These are phyloP conservation scores for Spergularia bocconei DNA, from an alignment of 148 eudicot genomes.

Conservation along the genomic window DNA sequence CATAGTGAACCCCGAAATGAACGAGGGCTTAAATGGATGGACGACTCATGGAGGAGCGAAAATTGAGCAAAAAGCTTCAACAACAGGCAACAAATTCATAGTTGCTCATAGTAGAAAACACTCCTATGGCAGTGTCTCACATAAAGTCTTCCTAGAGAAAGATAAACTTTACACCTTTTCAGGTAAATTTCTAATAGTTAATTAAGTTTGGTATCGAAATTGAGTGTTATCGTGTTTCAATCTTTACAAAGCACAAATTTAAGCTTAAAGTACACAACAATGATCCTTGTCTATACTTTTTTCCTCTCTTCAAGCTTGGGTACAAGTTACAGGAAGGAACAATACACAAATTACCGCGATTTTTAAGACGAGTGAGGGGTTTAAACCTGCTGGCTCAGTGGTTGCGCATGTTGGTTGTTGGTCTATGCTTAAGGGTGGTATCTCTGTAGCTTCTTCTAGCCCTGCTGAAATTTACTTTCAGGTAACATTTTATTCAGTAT, in stretches of 20 bases:
- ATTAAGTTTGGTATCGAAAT: too few relatives aligned
- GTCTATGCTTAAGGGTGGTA: slow-evolving; percentile 68
- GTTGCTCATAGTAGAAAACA: slow-evolving; percentile 34
- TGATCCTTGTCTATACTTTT: not conserved
- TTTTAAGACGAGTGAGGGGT: slow-evolving; percentile 21
- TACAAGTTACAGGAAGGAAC: slow-evolving; percentile 39
- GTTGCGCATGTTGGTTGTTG: slow-evolving; percentile 57
- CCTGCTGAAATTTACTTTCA: slow-evolving; percentile 30
- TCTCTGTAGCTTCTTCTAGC: slow-evolving; percentile 27
- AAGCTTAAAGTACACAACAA: too few relatives aligned
- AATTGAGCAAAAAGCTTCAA: slow-evolving; percentile 32
- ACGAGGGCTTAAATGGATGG: slow-evolving; percentile 54
- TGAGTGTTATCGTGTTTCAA: too few relatives aligned
- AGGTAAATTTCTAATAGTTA: slow-evolving; percentile 43
- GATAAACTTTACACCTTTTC: slow-evolving; percentile 52
- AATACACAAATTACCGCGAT: slow-evolving; percentile 32
- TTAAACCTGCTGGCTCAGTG: slow-evolving; percentile 36
- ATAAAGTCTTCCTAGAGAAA: slow-evolving; percentile 34
- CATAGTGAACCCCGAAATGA: slow-evolving; percentile 46
- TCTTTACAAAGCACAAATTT: not conserved
- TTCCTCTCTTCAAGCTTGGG: slow-evolving; percentile 38
- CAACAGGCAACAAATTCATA: slow-evolving; percentile 42
- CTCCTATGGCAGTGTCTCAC: slow-evolving; percentile 36
- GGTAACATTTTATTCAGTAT: slow-evolving; percentile 22
- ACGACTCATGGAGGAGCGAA: slow-evolving; percentile 35